A percentile compares a stretch with the other conserved stretches of the same genome.
Evolutionary conservation across 2,329 filamentous ascomycete genomes (phyloP).

Genomic region (Coniochaeta hoffmannii): DNA sequence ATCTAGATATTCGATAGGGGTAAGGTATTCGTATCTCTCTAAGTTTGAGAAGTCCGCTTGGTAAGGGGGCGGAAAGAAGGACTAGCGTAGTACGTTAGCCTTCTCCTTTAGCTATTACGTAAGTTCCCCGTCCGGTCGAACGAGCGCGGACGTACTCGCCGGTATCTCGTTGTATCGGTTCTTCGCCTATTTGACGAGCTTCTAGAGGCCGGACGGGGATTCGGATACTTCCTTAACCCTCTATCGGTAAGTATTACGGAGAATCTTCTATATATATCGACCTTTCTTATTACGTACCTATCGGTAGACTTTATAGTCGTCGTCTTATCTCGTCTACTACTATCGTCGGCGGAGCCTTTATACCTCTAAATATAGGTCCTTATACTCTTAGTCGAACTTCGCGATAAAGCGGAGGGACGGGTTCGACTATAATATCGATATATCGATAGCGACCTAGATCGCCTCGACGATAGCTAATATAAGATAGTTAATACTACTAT

Average conservation of each 20-base stretch:
- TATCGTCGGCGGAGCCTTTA: slow-evolving; percentile 2
- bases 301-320: slow-evolving; percentile 10
- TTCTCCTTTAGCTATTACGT: slow-evolving; percentile 4
- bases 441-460: slow-evolving; percentile 13
- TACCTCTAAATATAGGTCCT: slow-evolving; percentile 7
- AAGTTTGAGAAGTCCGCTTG: slow-evolving; percentile 8
- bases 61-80: slow-evolving; percentile 10
- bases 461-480: slow-evolving; percentile 12
- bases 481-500: slow-evolving; percentile 12
- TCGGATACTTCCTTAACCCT: slow-evolving; percentile 13
- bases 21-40: slow-evolving; percentile 9
- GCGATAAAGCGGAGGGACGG: slow-evolving; percentile 13
- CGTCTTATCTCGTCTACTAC: slow-evolving; percentile 7
- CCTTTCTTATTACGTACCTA: slow-evolving; percentile 14
- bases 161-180: slow-evolving; percentile 9
- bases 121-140: neutral
- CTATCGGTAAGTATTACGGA: slow-evolving; percentile 10
- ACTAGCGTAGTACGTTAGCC: neutral
- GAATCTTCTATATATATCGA: slow-evolving; percentile 13
- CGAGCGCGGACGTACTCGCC: neutral
- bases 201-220: slow-evolving; percentile 5
- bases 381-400: slow-evolving; percentile 16
- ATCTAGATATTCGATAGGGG: neutral
- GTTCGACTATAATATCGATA: slow-evolving; percentile 17
- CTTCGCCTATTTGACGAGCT: slow-evolving; percentile 13